These are phyloP conservation scores for Pelargonium fulgidum DNA, from an alignment of 441 rosid genomes.

Conservation along the genomic window DNA sequence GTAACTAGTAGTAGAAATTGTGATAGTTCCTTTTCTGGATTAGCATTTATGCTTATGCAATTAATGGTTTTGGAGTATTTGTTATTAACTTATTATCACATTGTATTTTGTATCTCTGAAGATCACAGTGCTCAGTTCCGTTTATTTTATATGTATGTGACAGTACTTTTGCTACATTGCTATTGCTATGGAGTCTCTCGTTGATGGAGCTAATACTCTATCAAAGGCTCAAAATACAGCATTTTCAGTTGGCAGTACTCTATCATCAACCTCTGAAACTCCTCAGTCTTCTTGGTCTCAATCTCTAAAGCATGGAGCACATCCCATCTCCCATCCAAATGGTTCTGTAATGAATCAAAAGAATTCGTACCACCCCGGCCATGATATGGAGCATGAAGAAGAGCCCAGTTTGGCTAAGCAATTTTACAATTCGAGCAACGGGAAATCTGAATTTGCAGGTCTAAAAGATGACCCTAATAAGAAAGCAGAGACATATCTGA, in stretches of 20 bases:
- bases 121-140: not conserved
- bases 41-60: not conserved
- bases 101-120: not conserved
- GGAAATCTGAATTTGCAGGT: constrained; percentile 18
- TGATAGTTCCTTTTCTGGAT: not conserved
- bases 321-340: not conserved
- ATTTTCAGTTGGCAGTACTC: constrained; percentile 6
- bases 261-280: constrained; percentile 23
- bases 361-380: too few relatives aligned
- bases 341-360: constrained; percentile 1
- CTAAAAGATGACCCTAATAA: constrained; percentile 12
- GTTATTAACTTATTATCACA: not conserved
- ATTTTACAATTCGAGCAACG: constrained; percentile 21
- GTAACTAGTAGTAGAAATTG: too few relatives aligned
- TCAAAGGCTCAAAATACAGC: constrained; percentile 12
- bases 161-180: constrained; percentile 5
- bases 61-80: not conserved
- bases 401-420: constrained; percentile 23
- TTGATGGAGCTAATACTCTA: constrained; percentile 17
- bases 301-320: constrained; percentile 25
- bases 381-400: not conserved
- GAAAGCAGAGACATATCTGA: constrained; percentile 29
- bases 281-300: constrained; percentile 34
- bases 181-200: constrained; percentile 19
- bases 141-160: not conserved